Base-by-base conservation (phyloP, 176 grass and related monocot species). In the Avena insularis region DNA sequence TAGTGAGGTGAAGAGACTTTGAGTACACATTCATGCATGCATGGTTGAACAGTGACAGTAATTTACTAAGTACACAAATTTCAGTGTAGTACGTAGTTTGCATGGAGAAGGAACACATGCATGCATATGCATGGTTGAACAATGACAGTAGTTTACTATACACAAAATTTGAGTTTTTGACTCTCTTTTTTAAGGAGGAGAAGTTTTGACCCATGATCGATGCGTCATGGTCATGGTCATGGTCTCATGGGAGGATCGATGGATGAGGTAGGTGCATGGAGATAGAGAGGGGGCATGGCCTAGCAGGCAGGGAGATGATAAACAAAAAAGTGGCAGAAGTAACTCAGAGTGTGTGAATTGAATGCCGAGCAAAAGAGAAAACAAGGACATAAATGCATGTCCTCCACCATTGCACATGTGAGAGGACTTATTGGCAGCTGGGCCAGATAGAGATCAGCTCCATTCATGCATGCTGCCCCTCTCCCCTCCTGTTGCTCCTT, bases 331-430 rank as follows among this genome's bases (percentile, higher is more conserved):
- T 69, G 78, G 40, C 61, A 46, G 84, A 77, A 49, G 78, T 48
- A 86, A 82, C 85, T 80, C 67, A 58, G 27, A 61, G 86, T 25
- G 90, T 46, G 38, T 46, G 86, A 82, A 88, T 71, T 91, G 90
- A 91, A 91, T 91, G 90, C 86, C 3, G 61, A 88, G 62, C 53
- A 15, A 88, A 85, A 82, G 73, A 19, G 82, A 81, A 88, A 88
- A 85, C 86, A 38, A 86, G 66, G 77, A 12, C 46, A 43, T 91
- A 88, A 88, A 88, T 91, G 90, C 90, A 69, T 29, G 69, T 11
- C 85, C 82, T 85, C 70, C 82, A 81, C 60, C 12, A 88, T 77
- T 63, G 61, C 82, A 53, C 86, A 91, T 91, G 77, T 88, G 86
- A 85, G 90, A 10, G 77, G 73, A 78, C 79, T 90, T 86, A 86